Evolutionary conservation across 73 alveolate genomes (phyloP).

Genomic region (Breviolum minutum): DNA sequence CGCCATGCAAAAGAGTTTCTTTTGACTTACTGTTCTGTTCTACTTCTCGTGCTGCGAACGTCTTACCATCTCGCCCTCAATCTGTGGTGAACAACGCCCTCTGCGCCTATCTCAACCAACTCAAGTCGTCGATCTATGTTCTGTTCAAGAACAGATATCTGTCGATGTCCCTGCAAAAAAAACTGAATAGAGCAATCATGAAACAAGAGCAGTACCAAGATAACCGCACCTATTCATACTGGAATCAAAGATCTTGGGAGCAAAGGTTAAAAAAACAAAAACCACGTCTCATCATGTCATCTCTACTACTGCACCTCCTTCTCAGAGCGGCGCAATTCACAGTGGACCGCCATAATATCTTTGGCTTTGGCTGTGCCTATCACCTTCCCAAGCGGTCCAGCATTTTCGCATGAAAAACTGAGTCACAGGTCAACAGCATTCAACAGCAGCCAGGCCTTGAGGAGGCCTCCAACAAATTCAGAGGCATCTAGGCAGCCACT

Average conservation of each 20-base stretch:
- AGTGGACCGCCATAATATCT: constrained; percentile 91
- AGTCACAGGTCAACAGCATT: neutral
- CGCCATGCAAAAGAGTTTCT: neutral
- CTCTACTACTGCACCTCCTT: constrained; percentile 44
- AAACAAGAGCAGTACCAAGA: neutral
- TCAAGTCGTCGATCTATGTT: constrained; percentile 46
- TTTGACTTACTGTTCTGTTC: too few relatives aligned
- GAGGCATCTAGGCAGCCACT: constrained; percentile 65
- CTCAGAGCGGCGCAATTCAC: constrained; percentile 84
- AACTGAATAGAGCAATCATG: neutral
- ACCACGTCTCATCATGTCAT: neutral
- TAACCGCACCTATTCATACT: neutral
- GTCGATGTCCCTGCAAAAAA: constrained; percentile 59
- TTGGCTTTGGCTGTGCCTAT: constrained; percentile 93
- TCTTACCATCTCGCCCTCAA: neutral
- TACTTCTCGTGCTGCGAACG: too few relatives aligned
- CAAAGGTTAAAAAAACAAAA: neutral
- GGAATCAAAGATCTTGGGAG: neutral
- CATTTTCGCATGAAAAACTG: neutral
- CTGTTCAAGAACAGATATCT: constrained; percentile 41
- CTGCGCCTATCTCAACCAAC: constrained; percentile 51
- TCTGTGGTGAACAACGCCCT: neutral
- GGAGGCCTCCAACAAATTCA: constrained; percentile 87
- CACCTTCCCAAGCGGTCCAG: constrained; percentile 10
- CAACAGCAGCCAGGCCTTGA: constrained; percentile 17